Evolutionary conservation across 306 rosid species (phyloP).

Genomic region (Luffa acutangula): DNA sequence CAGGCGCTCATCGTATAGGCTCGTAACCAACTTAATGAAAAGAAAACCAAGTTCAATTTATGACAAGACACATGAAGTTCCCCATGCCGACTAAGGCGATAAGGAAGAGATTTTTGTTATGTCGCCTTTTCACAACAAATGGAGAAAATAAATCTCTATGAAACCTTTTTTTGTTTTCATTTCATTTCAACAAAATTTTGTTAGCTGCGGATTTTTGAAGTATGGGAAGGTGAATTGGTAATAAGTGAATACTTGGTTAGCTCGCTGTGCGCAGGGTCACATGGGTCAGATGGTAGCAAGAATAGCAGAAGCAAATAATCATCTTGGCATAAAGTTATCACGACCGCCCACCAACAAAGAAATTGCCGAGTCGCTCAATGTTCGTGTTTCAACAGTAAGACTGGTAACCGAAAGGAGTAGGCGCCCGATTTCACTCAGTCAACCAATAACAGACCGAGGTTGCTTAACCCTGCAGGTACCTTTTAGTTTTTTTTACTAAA

Average conservation of each 20-base stretch:
- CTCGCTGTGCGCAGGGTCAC: constrained; percentile 49
- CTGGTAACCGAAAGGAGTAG: constrained; percentile 42
- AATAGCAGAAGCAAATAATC: constrained; percentile 43
- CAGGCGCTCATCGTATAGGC: not conserved
- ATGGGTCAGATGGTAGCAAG: constrained; percentile 43
- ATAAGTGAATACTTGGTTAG: constrained; percentile 67
- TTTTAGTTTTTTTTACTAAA: not conserved
- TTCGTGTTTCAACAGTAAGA: constrained; percentile 32
- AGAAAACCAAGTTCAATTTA: not conserved
- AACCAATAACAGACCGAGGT: constrained; percentile 26
- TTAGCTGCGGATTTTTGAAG: not conserved
- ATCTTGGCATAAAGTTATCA: constrained; percentile 29
- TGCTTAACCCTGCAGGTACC: constrained; percentile 48
- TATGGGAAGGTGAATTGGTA: constrained; percentile 21
- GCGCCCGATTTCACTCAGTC: constrained; percentile 53
- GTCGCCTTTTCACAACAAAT: not conserved
- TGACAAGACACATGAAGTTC: not conserved
- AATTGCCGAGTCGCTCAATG: constrained; percentile 32
- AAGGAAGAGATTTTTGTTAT: not conserved
- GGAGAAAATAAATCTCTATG: not conserved
- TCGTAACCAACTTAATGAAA: not conserved
- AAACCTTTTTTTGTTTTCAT: not conserved
- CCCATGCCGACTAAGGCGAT: no score
- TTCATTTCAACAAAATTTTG: not conserved
- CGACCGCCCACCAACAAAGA: constrained; percentile 49